Conservation (phyloP, 2,329 filamentous ascomycete genomes). For the Trichophyton benhamiae region DNA sequence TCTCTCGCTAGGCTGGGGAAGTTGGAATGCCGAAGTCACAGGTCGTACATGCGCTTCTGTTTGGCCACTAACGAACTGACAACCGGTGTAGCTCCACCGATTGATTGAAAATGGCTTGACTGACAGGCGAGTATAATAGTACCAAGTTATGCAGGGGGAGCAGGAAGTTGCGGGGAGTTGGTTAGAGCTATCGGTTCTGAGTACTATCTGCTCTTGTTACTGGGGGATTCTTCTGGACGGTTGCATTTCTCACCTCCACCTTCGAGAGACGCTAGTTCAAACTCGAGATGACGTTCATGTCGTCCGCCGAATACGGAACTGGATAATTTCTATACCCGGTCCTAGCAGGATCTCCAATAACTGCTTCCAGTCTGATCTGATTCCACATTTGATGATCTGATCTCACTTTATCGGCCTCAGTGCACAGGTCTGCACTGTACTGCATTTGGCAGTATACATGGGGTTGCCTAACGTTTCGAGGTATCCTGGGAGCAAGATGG, state of each 20-base stretch:
- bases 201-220: not conserved
- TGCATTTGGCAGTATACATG: not conserved
- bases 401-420: not conserved
- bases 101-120: not conserved
- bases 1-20: not conserved
- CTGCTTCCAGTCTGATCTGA: not conserved
- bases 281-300: not conserved
- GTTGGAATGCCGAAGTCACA: not conserved
- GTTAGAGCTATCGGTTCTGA: not conserved
- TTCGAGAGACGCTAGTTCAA: not conserved
- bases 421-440: not conserved
- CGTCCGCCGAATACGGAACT: not conserved
- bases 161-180: not conserved
- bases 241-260: not conserved
- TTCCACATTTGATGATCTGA: not conserved
- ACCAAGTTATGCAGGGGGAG: not conserved
- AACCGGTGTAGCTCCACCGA: not conserved
- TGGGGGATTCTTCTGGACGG: not conserved
- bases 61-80: not conserved
- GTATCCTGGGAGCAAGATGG: not conserved
- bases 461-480: not conserved
- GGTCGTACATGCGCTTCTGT: not conserved
- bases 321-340: not conserved
- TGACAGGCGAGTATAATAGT: not conserved
- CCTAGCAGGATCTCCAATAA: not conserved